Percentiles rank a stretch among this genome's conserved stretches.
Conservation (phyloP, 129 eudicot genomes). For the Solidago caesia region DNA sequence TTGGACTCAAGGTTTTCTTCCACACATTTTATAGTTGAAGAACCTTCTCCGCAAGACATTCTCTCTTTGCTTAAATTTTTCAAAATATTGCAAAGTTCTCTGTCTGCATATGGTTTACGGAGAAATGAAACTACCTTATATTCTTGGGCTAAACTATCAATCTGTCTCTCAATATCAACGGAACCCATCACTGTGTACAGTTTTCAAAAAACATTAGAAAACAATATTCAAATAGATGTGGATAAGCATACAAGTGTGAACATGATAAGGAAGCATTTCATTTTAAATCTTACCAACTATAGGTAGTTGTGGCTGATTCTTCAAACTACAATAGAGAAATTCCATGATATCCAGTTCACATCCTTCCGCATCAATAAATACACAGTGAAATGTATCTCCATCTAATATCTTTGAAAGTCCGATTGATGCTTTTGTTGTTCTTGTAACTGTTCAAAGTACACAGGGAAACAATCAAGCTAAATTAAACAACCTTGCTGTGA, state of each 20-base stretch:
- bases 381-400: slow-evolving; percentile 10
- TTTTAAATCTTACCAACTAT: slow-evolving; percentile 16
- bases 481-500: not conserved
- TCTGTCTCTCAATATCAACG: not conserved
- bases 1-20: not conserved
- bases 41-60: not conserved
- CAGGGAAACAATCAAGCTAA: not conserved
- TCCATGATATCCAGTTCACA: slow-evolving; percentile 8
- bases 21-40: not conserved
- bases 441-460: slow-evolving; percentile 8
- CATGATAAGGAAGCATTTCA: not conserved
- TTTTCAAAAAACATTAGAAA: not conserved
- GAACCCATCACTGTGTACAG: slow-evolving; percentile 26
- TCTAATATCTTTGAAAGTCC: slow-evolving; percentile 24
- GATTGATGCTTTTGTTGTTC: slow-evolving; percentile 1
- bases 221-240: not conserved
- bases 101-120: slow-evolving; percentile 20
- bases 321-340: slow-evolving; percentile 13
- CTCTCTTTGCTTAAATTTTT: slow-evolving; percentile 3
- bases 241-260: not conserved
- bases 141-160: not conserved
- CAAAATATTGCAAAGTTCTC: slow-evolving; percentile 11
- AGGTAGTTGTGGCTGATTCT: slow-evolving; percentile 16
- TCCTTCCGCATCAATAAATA: slow-evolving; percentile 24
- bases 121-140: slow-evolving; percentile 12